These are phyloP conservation scores for Tolypocladium cylindrosporum DNA, from an alignment of 2,329 filamentous ascomycete species.

Conservation along the genomic window DNA sequence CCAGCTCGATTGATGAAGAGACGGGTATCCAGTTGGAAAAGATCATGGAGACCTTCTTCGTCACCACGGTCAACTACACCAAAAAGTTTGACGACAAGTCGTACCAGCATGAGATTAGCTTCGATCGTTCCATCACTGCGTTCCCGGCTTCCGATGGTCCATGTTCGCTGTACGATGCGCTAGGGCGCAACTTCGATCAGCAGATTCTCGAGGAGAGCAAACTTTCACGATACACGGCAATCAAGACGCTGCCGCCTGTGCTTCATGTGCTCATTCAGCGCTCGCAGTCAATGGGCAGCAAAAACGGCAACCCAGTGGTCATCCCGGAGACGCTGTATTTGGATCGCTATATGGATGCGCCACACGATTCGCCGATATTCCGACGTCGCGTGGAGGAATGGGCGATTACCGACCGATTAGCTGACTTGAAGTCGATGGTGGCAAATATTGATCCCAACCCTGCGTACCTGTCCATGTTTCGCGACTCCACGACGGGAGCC, in stretches of 20 bases:
- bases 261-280: slow-evolving; percentile 86
- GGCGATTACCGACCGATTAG: slow-evolving; percentile 59
- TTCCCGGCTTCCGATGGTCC: slow-evolving; percentile 39
- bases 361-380: slow-evolving; percentile 50
- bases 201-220: slow-evolving; percentile 61
- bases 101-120: slow-evolving; percentile 35
- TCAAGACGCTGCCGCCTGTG: slow-evolving; percentile 70
- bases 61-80: slow-evolving; percentile 50
- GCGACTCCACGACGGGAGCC: neutral
- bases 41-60: slow-evolving; percentile 62
- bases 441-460: slow-evolving; percentile 15
- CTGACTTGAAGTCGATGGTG: slow-evolving; percentile 35
- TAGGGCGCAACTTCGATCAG: slow-evolving; percentile 77
- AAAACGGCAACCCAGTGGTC: slow-evolving; percentile 67
- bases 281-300: slow-evolving; percentile 61
- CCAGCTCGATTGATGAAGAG: slow-evolving; percentile 49
- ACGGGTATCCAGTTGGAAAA: slow-evolving; percentile 71
- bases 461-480: slow-evolving; percentile 14
- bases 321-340: slow-evolving; percentile 78
- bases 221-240: slow-evolving; percentile 55
- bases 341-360: slow-evolving; percentile 74
- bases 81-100: slow-evolving; percentile 36
- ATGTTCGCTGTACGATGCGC: slow-evolving; percentile 68
- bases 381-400: slow-evolving; percentile 59
- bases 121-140: slow-evolving; percentile 54